These are phyloP conservation scores for Pyrenochaeta sp. DNA, from an alignment of 2,329 filamentous ascomycete species.

Conservation along the genomic window DNA sequence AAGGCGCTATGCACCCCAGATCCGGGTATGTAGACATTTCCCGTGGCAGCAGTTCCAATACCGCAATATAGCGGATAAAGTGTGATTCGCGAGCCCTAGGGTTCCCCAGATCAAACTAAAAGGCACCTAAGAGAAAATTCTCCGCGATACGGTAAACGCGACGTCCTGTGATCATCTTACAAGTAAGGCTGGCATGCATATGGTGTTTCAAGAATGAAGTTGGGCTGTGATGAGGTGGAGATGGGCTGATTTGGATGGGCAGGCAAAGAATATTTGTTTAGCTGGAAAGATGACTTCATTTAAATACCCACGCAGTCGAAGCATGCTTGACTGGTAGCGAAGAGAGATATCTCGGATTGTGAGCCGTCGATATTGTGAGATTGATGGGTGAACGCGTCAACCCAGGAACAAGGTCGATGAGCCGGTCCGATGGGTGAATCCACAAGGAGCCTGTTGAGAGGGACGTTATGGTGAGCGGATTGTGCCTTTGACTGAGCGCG, in stretches of 20 bases:
- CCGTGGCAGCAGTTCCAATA: background rate
- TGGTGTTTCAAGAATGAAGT: slow-evolving; percentile 1
- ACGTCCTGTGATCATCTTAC: slow-evolving; percentile 7
- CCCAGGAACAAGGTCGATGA: background rate
- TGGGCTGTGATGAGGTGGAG: slow-evolving; percentile 5
- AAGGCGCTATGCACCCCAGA: slow-evolving; percentile 13
- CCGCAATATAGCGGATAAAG: slow-evolving; percentile 19
- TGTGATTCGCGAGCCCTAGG: slow-evolving; percentile 12
- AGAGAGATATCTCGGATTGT: background rate
- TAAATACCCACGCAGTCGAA: background rate
- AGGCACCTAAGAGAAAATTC: too few species aligned
- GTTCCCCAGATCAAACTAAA: slow-evolving; percentile 6
- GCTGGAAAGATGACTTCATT: too few species aligned
- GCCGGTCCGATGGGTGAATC: slow-evolving; percentile 2
- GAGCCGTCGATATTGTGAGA: slow-evolving; percentile 1
- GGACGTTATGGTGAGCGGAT: too few species aligned
- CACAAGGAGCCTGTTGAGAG: too few species aligned
- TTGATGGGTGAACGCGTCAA: background rate
- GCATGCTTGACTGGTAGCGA: background rate
- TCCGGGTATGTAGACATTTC: slow-evolving; percentile 20
- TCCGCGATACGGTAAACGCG: slow-evolving; percentile 6
- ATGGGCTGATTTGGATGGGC: slow-evolving; percentile 2
- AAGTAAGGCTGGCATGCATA: background rate
- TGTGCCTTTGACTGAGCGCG: too few species aligned
- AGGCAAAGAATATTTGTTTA: too few species aligned